These are phyloP conservation scores for Penicillium dipodomyicola DNA, from an alignment of 495 filamentous ascomycete genomes.

Conservation along the genomic window DNA sequence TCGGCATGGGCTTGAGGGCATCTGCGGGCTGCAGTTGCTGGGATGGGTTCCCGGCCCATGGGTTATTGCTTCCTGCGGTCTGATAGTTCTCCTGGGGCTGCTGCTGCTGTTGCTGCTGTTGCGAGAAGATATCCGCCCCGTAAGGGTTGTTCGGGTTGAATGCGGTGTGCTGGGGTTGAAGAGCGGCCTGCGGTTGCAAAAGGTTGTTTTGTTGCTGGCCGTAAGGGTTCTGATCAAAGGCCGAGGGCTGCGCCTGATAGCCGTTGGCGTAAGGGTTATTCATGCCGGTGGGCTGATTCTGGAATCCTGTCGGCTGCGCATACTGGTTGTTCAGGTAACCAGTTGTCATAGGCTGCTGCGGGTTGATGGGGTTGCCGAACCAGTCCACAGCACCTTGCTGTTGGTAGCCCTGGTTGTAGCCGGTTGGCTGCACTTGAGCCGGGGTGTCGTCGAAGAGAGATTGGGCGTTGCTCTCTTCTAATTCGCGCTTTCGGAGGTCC, in stretches of 20 bases:
- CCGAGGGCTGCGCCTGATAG: constrained; percentile 60
- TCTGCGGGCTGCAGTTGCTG: constrained; percentile 31
- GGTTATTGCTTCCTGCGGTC: constrained; percentile 82
- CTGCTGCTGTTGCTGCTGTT: constrained; percentile 47
- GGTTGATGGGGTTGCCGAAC: constrained; percentile 86
- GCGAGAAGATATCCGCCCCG: constrained; percentile 46
- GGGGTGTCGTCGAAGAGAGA: constrained; percentile 86
- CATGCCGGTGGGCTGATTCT: constrained; percentile 63
- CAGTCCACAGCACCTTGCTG: constrained; percentile 95
- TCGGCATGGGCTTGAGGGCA: constrained; percentile 55
- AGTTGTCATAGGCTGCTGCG: constrained; percentile 71
- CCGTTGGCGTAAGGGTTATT: constrained; percentile 64
- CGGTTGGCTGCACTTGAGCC: constrained; percentile 72
- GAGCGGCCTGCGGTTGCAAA: constrained; percentile 47
- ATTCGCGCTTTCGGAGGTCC: constrained; percentile 76
- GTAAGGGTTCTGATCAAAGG: constrained; percentile 58
- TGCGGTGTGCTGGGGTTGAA: constrained; percentile 71
- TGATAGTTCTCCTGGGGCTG: constrained; percentile 58
- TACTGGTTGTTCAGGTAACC: constrained; percentile 87
- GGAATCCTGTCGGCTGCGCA: constrained; percentile 66
- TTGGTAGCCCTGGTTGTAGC: constrained; percentile 94
- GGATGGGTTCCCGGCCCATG: constrained; percentile 51
- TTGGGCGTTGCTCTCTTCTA: constrained; percentile 84
- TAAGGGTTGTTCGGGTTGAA: constrained; percentile 72
- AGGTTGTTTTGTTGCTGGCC: constrained; percentile 52